Evolutionary conservation across 2,329 filamentous ascomycete species (phyloP).

Genomic region (Fusarium nodosum): DNA sequence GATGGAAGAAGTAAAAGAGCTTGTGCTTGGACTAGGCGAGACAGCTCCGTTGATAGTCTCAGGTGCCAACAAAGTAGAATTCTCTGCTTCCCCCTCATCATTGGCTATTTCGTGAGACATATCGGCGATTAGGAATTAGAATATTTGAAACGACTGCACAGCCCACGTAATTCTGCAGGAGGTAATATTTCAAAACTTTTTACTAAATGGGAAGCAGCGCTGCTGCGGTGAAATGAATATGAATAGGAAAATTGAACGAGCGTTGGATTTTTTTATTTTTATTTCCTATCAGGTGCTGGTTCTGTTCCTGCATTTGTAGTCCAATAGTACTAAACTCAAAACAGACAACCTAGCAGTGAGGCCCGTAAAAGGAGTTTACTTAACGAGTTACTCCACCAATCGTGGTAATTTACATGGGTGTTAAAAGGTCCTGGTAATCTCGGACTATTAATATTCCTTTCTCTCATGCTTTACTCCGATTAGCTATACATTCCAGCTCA

Average conservation of each 20-base stretch:
- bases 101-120: slow-evolving; percentile 31
- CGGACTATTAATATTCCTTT: slow-evolving; percentile 6
- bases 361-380: slow-evolving; percentile 3
- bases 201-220: neutral
- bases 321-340: slow-evolving; percentile 9
- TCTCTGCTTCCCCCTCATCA: neutral
- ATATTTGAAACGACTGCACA: neutral
- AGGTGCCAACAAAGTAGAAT: neutral
- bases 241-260: slow-evolving; percentile 1
- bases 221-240: neutral
- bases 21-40: neutral
- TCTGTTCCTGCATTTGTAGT: neutral
- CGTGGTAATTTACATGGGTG: fast-evolving
- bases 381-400: slow-evolving; percentile 18
- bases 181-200: fast-evolving
- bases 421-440: neutral
- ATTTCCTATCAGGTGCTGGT: no score
- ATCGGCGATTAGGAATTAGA: neutral
- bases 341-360: neutral
- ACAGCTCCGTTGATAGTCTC: neutral
- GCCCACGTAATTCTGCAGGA: neutral
- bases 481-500: neutral
- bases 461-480: neutral
- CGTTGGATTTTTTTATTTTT: slow-evolving; percentile 1
- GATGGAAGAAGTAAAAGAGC: neutral